Evolutionary conservation across 768 basidiomycete species (phyloP), one percentile per base, ranked within the genome.

Genomic region (Dioszegia hungarica): DNA sequence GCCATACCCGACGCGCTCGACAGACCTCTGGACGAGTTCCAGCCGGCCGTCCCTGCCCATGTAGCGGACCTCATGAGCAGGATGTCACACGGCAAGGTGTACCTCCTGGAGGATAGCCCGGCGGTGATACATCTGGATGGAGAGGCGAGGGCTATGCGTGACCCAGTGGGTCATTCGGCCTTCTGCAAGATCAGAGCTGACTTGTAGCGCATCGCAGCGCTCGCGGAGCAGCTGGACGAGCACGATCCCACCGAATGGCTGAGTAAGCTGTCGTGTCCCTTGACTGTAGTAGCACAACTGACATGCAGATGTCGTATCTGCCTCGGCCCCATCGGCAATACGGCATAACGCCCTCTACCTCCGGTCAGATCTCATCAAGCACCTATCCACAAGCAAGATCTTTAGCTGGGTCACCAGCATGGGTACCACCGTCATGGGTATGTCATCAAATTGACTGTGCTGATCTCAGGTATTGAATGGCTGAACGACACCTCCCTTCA

Each of bases 391-490:
- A 0, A 57, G 51, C 50, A 72, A 72, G 37, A 63, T 72, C 4
- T 72, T 72, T 48, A 65, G 56, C 19, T 72, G 67, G 67, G 38
- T 62, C 1, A 65, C 68, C 11, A 44, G 59, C 20, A 49, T 72
- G 5, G 70, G 70, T 5, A 67, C 70, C 8, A 56, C 47, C 34
- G 67, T 63, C 4, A 64, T 72, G 64, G 70, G 70, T 68, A 38
- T 15, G 63, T 58, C 27, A 33, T 6, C 1, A 34, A 15, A 12
- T 20, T 33, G 19, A 24, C 37, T 5, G 22, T 10, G 27, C 51
- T 51, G 41, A 57, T 20, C 27, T 22, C n/a, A 73, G 74, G 74
- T 33, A 70, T 75, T 46, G 74, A 75, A 64, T 75, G 74, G 74
- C 64, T 75, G 4, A 74, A 72, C 56, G 74, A 75, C 47, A 66